Evolutionary conservation across 1,284 basidiomycete genomes (phyloP), one percentile per base, ranked within the genome.

Genomic region (Marasmius tenuissimus): DNA sequence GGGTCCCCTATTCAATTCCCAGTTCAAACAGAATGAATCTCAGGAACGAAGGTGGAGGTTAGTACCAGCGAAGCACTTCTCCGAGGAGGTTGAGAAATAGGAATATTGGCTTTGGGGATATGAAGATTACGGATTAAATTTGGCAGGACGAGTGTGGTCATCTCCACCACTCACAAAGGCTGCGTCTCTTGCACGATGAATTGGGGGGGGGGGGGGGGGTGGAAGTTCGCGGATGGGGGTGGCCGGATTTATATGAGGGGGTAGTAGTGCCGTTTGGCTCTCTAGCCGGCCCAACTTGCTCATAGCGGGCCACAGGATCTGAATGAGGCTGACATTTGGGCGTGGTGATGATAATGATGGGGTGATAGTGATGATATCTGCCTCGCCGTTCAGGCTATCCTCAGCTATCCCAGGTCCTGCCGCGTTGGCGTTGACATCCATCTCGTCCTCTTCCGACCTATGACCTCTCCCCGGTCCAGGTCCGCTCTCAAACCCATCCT

Each of bases 1-100:
- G 90, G 88, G 53, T 84, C 85, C 59, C 82, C 75, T 12, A 74
- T 79, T 50, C 76, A 38, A 91, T 86, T 0, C 88, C 88, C 12
- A 91, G 73, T 33, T 73, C 78, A 27, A 75, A 75, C 42, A 91
- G 72, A 4, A 83, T 73, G 0, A 85, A 85, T 0, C 77, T 73
- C 45, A 89, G 80, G 72, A 89, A 88, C 16, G 81, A 57, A 48
- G 88, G 70, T 4, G 86, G 81, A 16, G 87, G 86, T 58, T 82
- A 76, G 67, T 86, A 89, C 3, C 85, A 81, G 1, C 76, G 70
- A 16, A 88, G 76, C 39, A 87, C 73, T 3, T 75, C 68, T 45
- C 83, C 82, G 22, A 88, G 72, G 67, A 7, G 69, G 52, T 39
- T 53, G 9, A 35, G 51, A 35, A 53, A 35, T 8, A 53, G 34